Evolutionary conservation across 805 yeast species (phyloP), one percentile per base, ranked within the genome.

Genomic region (Metschnikowia anglica): DNA sequence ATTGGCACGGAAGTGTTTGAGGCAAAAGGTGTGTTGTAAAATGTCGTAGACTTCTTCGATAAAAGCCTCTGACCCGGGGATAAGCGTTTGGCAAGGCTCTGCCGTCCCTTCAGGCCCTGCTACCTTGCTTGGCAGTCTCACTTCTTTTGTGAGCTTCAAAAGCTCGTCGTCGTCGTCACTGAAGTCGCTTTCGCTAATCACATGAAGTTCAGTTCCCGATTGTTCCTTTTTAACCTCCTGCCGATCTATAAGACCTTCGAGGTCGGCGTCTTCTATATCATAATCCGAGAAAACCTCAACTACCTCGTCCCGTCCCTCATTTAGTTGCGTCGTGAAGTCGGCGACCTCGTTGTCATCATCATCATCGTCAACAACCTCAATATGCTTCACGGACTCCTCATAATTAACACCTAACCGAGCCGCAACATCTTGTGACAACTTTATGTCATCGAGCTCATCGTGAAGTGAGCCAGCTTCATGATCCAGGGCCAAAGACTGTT

Each of bases 1-100:
- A 60, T 91, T 86, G 4, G 81, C 76, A 43, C 99, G 73, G 62
- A 93, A 93, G 1, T 74, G 71, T 3, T 65, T 57, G 25, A 93
- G 62, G 24, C 80, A 76, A 66, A 93, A 93, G 3, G 73, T 76
- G 5, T 73, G 62, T 17, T 72, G 70, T 24, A 93, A 67, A 9
- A 79, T 76, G 2, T 62, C 60, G 54, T 76, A 72, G 0, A 88
- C 83, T 43, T 90, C 97, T 2, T 66, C 56, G 1, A 93, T 76
- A 84, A 95, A 91, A 2, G 39, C 32, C 32, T 60, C 70, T 2
- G 64, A 52, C 1, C 70, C 73, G 1, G 49, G 42, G 5, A 44
- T 37, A 5, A 43, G 34, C 15, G 20, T 25, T 12, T 37, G 11
- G 9, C 38, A 40, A 10, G 42, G 31, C 21, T 34, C 41, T 13